Conservation (phyloP, 805 yeast genomes). For the Teunomyces kruisii region DNA sequence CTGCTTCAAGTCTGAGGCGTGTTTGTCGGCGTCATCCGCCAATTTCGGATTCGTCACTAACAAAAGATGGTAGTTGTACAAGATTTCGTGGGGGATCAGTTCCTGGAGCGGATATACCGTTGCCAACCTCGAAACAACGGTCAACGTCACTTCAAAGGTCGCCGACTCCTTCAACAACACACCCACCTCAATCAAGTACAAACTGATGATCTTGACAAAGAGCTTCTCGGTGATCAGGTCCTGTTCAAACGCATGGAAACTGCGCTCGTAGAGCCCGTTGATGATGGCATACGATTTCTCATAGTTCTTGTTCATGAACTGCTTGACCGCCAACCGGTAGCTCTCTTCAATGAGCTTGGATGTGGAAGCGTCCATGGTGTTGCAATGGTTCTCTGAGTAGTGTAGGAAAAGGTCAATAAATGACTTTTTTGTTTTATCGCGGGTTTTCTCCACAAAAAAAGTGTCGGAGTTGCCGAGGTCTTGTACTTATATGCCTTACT, state of each 20-base stretch:
- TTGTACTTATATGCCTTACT: neutral
- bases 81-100: constrained; percentile 30
- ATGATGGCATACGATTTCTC: constrained; percentile 30
- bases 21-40: constrained; percentile 11
- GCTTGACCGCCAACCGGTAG: constrained; percentile 37
- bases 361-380: constrained; percentile 1
- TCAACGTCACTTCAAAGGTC: constrained; percentile 9
- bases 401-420: too few species aligned
- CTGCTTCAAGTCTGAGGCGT: constrained; percentile 5
- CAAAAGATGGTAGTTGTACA: constrained; percentile 32
- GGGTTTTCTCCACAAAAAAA: constrained; percentile 1
- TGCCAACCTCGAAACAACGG: constrained; percentile 16
- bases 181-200: constrained; percentile 39
- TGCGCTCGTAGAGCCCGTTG: constrained; percentile 19
- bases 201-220: constrained; percentile 33
- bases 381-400: too few species aligned
- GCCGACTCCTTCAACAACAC: constrained; percentile 10
- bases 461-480: neutral
- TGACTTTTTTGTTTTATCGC: too few species aligned
- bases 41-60: constrained; percentile 25
- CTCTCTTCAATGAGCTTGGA: constrained; percentile 7
- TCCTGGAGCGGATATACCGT: constrained; percentile 18
- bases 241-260: constrained; percentile 20
- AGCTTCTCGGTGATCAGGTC: constrained; percentile 26
- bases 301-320: constrained; percentile 39